These are phyloP conservation scores for Gorgonomyces haynaldii DNA, from an alignment of 192 early-diverging fungal genomes.

Conservation along the genomic window DNA sequence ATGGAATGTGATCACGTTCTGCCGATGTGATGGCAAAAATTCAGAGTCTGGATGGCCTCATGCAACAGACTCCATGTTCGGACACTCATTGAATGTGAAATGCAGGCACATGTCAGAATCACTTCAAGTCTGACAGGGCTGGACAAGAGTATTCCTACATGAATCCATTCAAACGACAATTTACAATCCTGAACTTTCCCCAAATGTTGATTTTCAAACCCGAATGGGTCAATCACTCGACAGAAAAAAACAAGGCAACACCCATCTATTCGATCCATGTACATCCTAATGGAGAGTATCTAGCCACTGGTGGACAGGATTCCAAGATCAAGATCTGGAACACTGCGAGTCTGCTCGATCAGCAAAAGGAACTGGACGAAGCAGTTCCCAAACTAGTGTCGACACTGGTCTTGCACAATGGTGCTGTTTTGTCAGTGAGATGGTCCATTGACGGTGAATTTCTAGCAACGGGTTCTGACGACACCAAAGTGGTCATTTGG, in stretches of 20 bases:
- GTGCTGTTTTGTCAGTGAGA: conserved; percentile 75
- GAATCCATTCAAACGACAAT: no score
- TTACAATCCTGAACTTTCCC: no score
- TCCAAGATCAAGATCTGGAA: conserved; percentile 86
- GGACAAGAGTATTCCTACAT: no score
- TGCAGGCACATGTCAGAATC: no score
- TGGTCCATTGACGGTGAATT: conserved; percentile 65
- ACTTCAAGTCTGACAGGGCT: no score
- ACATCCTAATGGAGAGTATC: conserved; percentile 64
- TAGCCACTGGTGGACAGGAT: conserved; percentile 85
- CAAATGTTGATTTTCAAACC: conserved; percentile 59
- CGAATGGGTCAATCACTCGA: conserved; percentile 60
- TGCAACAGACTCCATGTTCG: no score
- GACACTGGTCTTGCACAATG: conserved; percentile 73
- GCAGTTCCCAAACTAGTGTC: conserved; percentile 54
- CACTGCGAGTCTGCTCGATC: conserved; percentile 46
- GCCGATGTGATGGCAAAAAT: no score
- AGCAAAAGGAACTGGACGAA: conserved; percentile 29
- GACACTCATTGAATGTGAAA: no score
- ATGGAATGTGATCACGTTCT: no score
- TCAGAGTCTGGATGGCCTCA: no score
- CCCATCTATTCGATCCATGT: conserved; percentile 82
- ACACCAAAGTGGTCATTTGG: conserved; percentile 87
- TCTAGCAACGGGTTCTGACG: conserved; percentile 85
- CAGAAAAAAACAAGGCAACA: conserved; percentile 45